Evolutionary conservation across 805 yeast species (phyloP), one percentile per base, ranked within the genome.

Genomic region (Yueomyces sp.): DNA sequence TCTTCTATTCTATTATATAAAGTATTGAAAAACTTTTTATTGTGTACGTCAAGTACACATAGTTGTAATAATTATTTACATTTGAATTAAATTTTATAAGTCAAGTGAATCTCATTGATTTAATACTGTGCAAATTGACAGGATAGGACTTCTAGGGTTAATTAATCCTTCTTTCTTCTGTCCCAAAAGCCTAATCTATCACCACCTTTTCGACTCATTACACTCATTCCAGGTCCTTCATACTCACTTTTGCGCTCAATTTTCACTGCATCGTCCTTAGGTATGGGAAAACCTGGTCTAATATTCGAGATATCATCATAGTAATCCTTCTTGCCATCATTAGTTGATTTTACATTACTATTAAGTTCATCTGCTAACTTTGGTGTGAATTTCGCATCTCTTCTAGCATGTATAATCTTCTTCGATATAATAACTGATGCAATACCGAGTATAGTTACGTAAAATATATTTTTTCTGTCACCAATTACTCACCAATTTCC

Each of bases 201-300:
- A 47, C 84, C 85, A 12, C 70, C 62, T 44, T 65, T 72, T 52
- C 84, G 68, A n/a, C 77, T 65, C 36, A 64, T 58, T 44, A 78
- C 79, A 40, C 84, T 73, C 44, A 65, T 65, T 1, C 85, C 85
- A 1, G 81, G 69, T 4, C 87, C 90, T 51, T 79, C 84, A 54
- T 71, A 83, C 52, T 73, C 77, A 43, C 81, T 74, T 48, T 77
- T 76, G 47, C 87, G 64, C 57, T 58, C 62, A 26, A 38, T 42
- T 27, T 39, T 36, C 6, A 40, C 38, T 6, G 27, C 29, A 2
- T 37, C 45, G 2, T 42, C 44, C 5, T n/a, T 3, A 9, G 57
- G 60, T 28, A 60, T n/a, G 8, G 81, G 81, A 43, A 76, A 70
- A 1, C 84, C 84, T 1, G 82, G 83, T 49, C 70, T 69, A 9